phyloP scores from a whole-genome alignment of 192 early-diverging fungal genomes.

The Podochytrium sp. region DNA sequence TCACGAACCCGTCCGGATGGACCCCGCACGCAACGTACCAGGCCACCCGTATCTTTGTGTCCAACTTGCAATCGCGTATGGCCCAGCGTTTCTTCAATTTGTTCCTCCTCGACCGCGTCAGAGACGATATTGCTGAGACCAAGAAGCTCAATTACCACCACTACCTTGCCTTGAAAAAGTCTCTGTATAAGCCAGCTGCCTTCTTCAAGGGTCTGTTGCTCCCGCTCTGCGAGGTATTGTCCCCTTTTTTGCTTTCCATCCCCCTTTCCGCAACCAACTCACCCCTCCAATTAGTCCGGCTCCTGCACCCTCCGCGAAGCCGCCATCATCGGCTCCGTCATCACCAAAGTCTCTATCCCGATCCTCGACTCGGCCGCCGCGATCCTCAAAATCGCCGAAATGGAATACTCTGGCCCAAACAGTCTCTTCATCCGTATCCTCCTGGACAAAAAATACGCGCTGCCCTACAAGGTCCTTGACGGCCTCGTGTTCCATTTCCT shows the following conservation, averaged over 20 bases:
- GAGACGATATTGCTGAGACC: slow-evolving; percentile 95
- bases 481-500: slow-evolving; percentile 95
- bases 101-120: slow-evolving; percentile 88
- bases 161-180: slow-evolving; percentile 96
- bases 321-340: slow-evolving; percentile 88
- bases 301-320: slow-evolving; percentile 96
- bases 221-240: slow-evolving; percentile 83
- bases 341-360: slow-evolving; percentile 93
- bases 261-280: neutral
- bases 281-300: slow-evolving; percentile 34
- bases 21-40: slow-evolving; percentile 96
- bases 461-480: slow-evolving; percentile 97
- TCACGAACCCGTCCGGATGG: slow-evolving; percentile 91
- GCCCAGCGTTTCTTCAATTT: slow-evolving; percentile 89
- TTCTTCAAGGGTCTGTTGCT: slow-evolving; percentile 98
- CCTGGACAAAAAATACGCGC: slow-evolving; percentile 97
- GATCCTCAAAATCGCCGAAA: slow-evolving; percentile 90
- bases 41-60: slow-evolving; percentile 95
- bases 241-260: neutral
- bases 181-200: slow-evolving; percentile 93
- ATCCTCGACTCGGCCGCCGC: slow-evolving; percentile 94
- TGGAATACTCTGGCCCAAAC: slow-evolving; percentile 97
- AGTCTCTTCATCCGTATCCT: slow-evolving; percentile 93
- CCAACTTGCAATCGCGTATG: slow-evolving; percentile 93
- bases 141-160: slow-evolving; percentile 98